Evolutionary conservation across 345 rosid genomes (phyloP), one percentile per base, ranked within the genome.

Genomic region (Fremontodendron californicum): DNA sequence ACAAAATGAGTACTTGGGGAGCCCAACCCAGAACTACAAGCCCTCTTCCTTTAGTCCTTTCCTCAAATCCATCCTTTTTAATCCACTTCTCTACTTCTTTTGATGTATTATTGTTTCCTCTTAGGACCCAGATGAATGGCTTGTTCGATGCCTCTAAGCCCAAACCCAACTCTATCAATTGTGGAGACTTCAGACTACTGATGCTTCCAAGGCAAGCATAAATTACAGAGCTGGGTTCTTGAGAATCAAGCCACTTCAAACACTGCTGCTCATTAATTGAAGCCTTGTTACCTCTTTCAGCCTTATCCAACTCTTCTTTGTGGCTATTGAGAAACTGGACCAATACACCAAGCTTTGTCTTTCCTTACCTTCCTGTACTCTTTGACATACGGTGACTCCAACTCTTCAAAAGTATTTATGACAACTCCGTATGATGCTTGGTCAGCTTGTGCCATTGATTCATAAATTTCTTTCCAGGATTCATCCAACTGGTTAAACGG

Each of bases 151-250:
- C 81, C 75, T 90, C 91, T 40, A 88, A 54, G 16, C 88, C 91
- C 52, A 84, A 61, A 0, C 89, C 90, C 18, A 90, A 77, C 57
- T 90, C 91, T 19, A 81, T 75, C 8, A 86, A 70, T 58, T 88
- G 89, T 9, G n/a, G 63, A 19, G 82, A 45, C 21, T 81, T 52
- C 4, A 87, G 79, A 40, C 64, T 77, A 46, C 80, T 78, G n/a
- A 88, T 64, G 60, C 90, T 88, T 1, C 90, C 92, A 3, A 90
- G 77, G 71, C 94, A 90, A 51, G 82, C 86, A 27, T 90, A 88
- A 6, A 90, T 65, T 21, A 88, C 90, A 0, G 86, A 87, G 21
- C 81, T 58, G 0, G 71, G 52, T 78, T 81, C 81, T 62, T 55
- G 61, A 18, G 74, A 45, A 39, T 86, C 84, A 42, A 90, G 89